A percentile compares a stretch with the other conserved stretches of the same genome.
Conservation (phyloP, 345 rosid species). For the Melastoma malabathricum region DNA sequence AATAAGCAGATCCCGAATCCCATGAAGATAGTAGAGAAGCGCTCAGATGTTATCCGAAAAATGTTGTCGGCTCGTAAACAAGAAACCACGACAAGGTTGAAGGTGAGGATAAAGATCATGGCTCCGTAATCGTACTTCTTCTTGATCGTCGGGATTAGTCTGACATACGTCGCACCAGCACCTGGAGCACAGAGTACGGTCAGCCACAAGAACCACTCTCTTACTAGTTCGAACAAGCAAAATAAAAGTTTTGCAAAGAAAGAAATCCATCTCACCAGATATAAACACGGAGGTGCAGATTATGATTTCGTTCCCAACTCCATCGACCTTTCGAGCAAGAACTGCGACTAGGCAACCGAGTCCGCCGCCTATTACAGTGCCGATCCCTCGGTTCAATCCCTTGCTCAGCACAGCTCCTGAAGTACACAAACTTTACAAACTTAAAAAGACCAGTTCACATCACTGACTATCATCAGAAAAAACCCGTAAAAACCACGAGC, state of each 20-base stretch:
- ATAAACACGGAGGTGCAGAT: constrained; percentile 31
- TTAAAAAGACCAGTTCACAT: neutral
- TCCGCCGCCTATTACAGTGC: constrained; percentile 50
- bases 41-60: constrained; percentile 41
- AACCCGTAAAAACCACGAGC: neutral
- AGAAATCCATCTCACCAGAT: constrained; percentile 24
- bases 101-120: constrained; percentile 72
- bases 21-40: constrained; percentile 49
- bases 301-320: constrained; percentile 27
- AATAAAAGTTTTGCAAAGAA: too few species aligned
- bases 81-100: constrained; percentile 57
- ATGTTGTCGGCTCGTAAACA: constrained; percentile 44
- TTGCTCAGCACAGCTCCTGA: constrained; percentile 66
- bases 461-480: neutral
- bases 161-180: constrained; percentile 50
- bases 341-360: constrained; percentile 43
- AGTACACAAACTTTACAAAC: neutral
- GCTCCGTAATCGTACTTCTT: constrained; percentile 54
- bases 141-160: constrained; percentile 49
- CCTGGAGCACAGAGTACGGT: constrained; percentile 17
- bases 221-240: too few species aligned
- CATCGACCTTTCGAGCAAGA: constrained; percentile 29
- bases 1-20: constrained; percentile 57
- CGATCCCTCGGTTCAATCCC: constrained; percentile 55
- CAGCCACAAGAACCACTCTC: neutral